Percentiles rank a stretch among this genome's conserved stretches.
phyloP scores from a whole-genome alignment of 352 stramenopile species.

The Phytophthora sansomeana region DNA sequence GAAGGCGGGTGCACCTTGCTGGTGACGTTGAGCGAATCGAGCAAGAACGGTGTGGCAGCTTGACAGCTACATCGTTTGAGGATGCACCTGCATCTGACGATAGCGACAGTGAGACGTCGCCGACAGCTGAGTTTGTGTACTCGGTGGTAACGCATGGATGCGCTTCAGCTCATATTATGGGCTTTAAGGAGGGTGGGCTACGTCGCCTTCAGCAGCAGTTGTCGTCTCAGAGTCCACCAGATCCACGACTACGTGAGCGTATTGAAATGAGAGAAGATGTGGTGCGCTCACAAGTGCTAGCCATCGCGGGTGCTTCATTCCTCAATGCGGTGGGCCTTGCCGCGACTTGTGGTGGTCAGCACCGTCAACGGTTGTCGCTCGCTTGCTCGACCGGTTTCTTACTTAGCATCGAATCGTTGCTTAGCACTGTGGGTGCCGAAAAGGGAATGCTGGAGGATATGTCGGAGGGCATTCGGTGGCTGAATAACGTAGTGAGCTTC shows the following conservation, averaged over 20 bases:
- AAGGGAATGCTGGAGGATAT: constrained; percentile 97
- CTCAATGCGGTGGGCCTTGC: constrained; percentile 75
- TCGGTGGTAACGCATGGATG: constrained; percentile 84
- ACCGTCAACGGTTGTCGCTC: constrained; percentile 66
- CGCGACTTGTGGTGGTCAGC: constrained; percentile 56
- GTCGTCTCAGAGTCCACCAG: constrained; percentile 50
- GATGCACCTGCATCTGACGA: constrained; percentile 44
- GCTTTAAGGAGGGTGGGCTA: constrained; percentile 88
- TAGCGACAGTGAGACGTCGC: constrained; percentile 45
- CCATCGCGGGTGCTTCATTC: constrained; percentile 78
- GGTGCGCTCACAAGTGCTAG: constrained; percentile 77
- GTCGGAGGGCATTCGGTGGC: constrained; percentile 85
- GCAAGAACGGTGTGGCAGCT: constrained; percentile 32
- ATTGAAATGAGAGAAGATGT: constrained; percentile 87
- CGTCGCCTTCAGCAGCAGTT: constrained; percentile 63
- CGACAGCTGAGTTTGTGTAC: constrained; percentile 62
- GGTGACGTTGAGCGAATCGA: constrained; percentile 35
- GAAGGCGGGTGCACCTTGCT: constrained; percentile 62
- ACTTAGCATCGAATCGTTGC: constrained; percentile 94
- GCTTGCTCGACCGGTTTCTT: constrained; percentile 85
- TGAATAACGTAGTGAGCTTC: constrained; percentile 84
- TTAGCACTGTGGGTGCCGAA: constrained; percentile 95
- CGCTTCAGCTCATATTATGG: constrained; percentile 77
- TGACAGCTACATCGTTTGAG: constrained; percentile 41
- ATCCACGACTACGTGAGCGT: constrained; percentile 58